Conservation (phyloP, 176 grass and related monocot genomes). For the Oryza glumipatula region DNA sequence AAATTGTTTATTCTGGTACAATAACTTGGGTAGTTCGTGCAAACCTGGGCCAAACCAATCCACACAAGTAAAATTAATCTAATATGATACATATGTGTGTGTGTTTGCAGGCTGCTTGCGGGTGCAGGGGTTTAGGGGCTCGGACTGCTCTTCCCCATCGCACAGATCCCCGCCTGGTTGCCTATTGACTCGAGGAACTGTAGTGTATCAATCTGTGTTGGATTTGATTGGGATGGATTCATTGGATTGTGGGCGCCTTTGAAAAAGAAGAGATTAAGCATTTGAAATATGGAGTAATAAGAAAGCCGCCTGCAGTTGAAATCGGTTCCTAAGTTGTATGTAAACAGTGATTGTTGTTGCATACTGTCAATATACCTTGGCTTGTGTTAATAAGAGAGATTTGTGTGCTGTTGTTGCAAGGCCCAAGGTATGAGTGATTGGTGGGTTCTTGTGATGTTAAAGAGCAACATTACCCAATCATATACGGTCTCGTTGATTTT, state of each 20-base stretch:
- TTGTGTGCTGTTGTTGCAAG: not conserved
- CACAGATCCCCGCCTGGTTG: not conserved
- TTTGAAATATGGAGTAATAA: not conserved
- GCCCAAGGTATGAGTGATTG: not conserved
- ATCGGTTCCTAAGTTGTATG: not conserved
- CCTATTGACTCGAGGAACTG: not conserved
- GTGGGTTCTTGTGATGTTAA: not conserved
- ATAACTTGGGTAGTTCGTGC: too few species aligned
- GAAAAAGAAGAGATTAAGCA: not conserved
- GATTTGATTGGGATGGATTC: not conserved
- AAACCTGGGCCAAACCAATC: too few species aligned
- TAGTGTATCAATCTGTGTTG: not conserved
- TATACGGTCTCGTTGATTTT: not conserved
- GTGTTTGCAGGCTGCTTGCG: constrained; percentile 3
- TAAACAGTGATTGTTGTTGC: not conserved
- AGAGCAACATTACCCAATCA: not conserved
- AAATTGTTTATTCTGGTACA: too few species aligned
- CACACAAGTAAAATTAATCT: too few species aligned
- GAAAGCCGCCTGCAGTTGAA: not conserved
- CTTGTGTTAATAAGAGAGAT: not conserved
- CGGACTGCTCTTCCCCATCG: not conserved
- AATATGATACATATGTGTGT: not conserved
- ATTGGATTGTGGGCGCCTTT: too few species aligned
- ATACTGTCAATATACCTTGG: not conserved
- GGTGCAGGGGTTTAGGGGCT: not conserved